Conservation (phyloP, 345 rosid species). For the Iberis pinnata region DNA sequence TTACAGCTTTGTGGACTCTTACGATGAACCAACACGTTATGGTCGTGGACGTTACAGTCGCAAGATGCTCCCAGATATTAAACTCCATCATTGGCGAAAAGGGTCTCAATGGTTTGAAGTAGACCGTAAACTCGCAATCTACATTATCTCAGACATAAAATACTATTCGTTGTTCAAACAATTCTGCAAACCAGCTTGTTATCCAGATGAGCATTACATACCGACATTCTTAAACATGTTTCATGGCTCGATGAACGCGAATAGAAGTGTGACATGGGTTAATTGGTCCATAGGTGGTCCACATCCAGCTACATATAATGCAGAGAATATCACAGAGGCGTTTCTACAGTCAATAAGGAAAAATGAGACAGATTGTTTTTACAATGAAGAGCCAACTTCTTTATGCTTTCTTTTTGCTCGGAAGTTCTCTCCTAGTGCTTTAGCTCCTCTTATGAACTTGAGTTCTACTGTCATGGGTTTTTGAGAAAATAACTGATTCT, state of each 20-base stretch:
- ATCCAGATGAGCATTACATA: conserved; percentile 89
- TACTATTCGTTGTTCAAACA: conserved; percentile 59
- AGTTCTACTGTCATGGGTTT: conserved; percentile 60
- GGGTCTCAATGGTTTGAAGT: conserved; percentile 97
- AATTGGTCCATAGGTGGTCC: conserved; percentile 91
- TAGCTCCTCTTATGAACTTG: conserved; percentile 67
- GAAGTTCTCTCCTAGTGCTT: conserved; percentile 69
- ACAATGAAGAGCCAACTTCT: conserved; percentile 56
- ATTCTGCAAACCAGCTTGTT: conserved; percentile 83
- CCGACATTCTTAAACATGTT: conserved; percentile 78
- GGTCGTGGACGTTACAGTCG: conserved; percentile 90
- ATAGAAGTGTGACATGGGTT: conserved; percentile 81
- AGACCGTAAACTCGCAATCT: conserved; percentile 55
- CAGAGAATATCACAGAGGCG: conserved; percentile 47
- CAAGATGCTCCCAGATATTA: conserved; percentile 72
- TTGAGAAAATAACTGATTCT: conserved; percentile 28
- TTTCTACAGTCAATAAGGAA: conserved; percentile 60
- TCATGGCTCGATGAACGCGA: conserved; percentile 59
- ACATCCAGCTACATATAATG: conserved; percentile 59
- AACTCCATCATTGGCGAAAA: conserved; percentile 79
- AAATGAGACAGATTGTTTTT: conserved; percentile 53
- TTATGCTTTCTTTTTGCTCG: conserved; percentile 82
- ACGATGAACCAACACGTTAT: conserved; percentile 83
- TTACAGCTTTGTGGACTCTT: conserved; percentile 75
- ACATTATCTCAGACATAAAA: conserved; percentile 57